A percentile compares a stretch with the other conserved stretches of the same genome.
Evolutionary conservation across 2,329 filamentous ascomycete species (phyloP).

Genomic region (Penicillium aurantiogriseum): DNA sequence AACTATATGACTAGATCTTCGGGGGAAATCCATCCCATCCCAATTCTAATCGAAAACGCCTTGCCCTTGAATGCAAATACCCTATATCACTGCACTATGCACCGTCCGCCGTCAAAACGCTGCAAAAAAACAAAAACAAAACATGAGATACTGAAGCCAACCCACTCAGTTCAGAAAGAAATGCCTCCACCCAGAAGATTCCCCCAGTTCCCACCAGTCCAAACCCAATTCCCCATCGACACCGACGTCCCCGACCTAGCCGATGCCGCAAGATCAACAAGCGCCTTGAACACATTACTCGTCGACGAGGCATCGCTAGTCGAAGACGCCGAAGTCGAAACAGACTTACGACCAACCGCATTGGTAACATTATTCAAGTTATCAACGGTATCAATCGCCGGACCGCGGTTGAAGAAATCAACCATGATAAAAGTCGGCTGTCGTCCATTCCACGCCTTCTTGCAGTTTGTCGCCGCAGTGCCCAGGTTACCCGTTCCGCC

Average conservation of each 20-base stretch:
- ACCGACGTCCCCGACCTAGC: slow-evolving; percentile 40
- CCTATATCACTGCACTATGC: not conserved
- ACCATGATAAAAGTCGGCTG: slow-evolving; percentile 73
- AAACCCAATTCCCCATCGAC: slow-evolving; percentile 45
- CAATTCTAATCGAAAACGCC: not conserved
- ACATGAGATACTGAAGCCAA: not conserved
- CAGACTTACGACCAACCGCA: slow-evolving; percentile 44
- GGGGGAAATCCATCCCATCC: not conserved
- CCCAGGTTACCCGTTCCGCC: slow-evolving; percentile 56
- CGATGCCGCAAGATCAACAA: slow-evolving; percentile 38
- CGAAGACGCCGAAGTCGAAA: slow-evolving; percentile 29
- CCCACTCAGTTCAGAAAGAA: slow-evolving; percentile 24
- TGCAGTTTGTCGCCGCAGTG: slow-evolving; percentile 52
- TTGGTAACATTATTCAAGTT: slow-evolving; percentile 58
- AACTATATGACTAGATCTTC: not conserved
- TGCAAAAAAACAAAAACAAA: not conserved
- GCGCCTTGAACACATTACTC: slow-evolving; percentile 39
- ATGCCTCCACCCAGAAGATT: slow-evolving; percentile 42
- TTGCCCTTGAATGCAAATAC: not conserved
- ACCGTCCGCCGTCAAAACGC: not conserved
- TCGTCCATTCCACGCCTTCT: slow-evolving; percentile 55
- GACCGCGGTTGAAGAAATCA: slow-evolving; percentile 74
- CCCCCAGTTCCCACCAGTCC: slow-evolving; percentile 45
- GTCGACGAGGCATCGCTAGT: slow-evolving; percentile 30
- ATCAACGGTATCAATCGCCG: slow-evolving; percentile 68